phyloP scores from a whole-genome alignment of 1,139 yeast species.

The Saccharomyces hybrid region DNA sequence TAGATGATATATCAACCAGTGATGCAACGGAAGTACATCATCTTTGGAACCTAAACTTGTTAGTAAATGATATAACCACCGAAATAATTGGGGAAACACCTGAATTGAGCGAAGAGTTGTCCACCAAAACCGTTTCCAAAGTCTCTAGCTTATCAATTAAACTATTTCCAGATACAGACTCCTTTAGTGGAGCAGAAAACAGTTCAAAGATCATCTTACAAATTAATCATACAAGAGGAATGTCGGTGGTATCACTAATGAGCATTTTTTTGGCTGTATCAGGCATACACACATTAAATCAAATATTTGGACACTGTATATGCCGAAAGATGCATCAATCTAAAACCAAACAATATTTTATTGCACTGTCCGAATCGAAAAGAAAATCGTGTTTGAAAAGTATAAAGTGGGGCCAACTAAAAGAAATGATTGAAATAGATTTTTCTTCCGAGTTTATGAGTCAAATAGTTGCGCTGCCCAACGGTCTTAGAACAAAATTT shows the following conservation, averaged over 20 bases:
- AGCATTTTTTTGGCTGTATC: constrained; percentile 50
- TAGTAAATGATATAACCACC: constrained; percentile 23
- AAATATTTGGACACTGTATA: constrained; percentile 34
- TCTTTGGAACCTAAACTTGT: constrained; percentile 23
- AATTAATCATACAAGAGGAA: constrained; percentile 31
- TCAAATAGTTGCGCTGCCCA: constrained; percentile 36
- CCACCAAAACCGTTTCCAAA: constrained; percentile 30
- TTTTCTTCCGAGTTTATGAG: constrained; percentile 24
- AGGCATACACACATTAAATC: constrained; percentile 44
- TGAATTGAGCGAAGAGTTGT: constrained; percentile 22
- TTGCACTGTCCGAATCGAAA: constrained; percentile 18
- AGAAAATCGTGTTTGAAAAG: constrained; percentile 14
- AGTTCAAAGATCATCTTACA: constrained; percentile 32
- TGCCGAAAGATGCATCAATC: constrained; percentile 29
- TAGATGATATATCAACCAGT: constrained; percentile 29
- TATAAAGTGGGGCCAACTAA: constrained; percentile 19
- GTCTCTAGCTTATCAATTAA: constrained; percentile 22
- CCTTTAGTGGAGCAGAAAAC: constrained; percentile 14
- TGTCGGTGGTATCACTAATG: constrained; percentile 40
- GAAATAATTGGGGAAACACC: constrained; percentile 32
- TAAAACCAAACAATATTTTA: constrained; percentile 21
- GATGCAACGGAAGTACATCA: constrained; percentile 22
- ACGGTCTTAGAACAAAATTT: constrained; percentile 42
- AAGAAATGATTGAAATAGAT: constrained; percentile 19
- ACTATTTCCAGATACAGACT: constrained; percentile 27